Percentiles rank a stretch among this genome's conserved stretches.
Conservation (phyloP, 768 basidiomycete genomes). For the Nidularia pulvinata region DNA sequence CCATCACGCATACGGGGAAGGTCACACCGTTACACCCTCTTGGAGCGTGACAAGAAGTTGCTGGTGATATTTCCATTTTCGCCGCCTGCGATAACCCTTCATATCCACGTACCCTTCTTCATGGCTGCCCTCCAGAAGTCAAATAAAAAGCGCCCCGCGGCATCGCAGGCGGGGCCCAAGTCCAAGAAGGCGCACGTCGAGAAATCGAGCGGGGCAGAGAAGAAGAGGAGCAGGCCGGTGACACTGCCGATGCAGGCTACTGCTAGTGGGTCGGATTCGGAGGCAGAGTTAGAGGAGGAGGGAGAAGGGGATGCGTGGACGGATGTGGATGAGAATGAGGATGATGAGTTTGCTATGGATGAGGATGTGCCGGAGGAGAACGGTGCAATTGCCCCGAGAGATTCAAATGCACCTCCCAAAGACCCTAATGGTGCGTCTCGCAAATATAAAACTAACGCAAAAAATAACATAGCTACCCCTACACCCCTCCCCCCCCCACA, state of each 20-base stretch:
- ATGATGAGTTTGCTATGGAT: slow-evolving; percentile 16
- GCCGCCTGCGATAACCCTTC: too few species aligned
- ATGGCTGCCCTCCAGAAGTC: slow-evolving; percentile 42
- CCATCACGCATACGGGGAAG: neutral
- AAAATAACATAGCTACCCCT: slow-evolving; percentile 36
- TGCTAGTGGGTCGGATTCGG: slow-evolving; percentile 32
- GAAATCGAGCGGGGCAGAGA: slow-evolving; percentile 26
- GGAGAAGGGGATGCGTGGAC: slow-evolving; percentile 29
- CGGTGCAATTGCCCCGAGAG: slow-evolving; percentile 24
- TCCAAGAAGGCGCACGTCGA: slow-evolving; percentile 54
- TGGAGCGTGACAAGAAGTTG: too few species aligned
- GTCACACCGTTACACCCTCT: neutral
- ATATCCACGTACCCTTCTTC: neutral
- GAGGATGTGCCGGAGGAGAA: slow-evolving; percentile 15
- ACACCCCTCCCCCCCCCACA: too few species aligned
- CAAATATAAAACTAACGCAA: slow-evolving; percentile 1
- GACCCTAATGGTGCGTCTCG: slow-evolving; percentile 55
- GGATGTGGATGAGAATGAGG: slow-evolving; percentile 25
- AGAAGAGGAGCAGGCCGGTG: slow-evolving; percentile 62
- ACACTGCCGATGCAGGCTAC: slow-evolving; percentile 28
- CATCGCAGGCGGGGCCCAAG: slow-evolving; percentile 43
- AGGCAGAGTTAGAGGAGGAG: slow-evolving; percentile 32
- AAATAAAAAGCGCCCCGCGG: slow-evolving; percentile 49
- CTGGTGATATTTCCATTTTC: too few species aligned
- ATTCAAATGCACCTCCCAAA: slow-evolving; percentile 30